Conservation (phyloP, 2,329 filamentous ascomycete species). For the Penicillium sp. region DNA sequence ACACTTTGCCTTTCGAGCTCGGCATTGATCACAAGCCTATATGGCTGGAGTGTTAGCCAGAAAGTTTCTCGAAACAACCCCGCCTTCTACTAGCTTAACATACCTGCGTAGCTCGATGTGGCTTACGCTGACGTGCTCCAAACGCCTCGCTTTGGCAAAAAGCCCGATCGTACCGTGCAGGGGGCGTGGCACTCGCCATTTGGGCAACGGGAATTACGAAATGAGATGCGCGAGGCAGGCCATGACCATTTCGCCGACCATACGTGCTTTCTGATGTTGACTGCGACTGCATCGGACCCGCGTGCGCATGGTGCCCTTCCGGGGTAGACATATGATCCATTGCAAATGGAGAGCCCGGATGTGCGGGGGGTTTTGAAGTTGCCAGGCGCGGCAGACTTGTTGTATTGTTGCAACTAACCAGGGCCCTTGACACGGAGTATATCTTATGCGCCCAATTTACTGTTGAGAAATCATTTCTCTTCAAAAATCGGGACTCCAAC, state of each 20-base stretch:
- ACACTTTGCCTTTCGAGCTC: constrained; percentile 84
- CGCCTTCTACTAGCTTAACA: constrained; percentile 2
- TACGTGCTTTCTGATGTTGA: constrained; percentile 36
- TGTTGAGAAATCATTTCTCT: not conserved
- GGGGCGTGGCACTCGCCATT: constrained; percentile 25
- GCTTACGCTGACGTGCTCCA: constrained; percentile 40
- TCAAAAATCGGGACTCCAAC: not conserved
- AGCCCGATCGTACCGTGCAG: constrained; percentile 32
- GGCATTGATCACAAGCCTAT: constrained; percentile 87
- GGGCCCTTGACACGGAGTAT: not conserved
- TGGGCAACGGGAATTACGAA: constrained; percentile 26
- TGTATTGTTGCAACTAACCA: not conserved
- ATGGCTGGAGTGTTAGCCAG: constrained; percentile 8
- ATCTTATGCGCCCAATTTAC: not conserved
- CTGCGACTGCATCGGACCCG: constrained; percentile 30
- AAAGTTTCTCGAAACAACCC: too few species aligned
- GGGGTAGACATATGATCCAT: constrained; percentile 35
- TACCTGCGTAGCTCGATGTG: constrained; percentile 44
- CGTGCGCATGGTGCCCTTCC: constrained; percentile 31
- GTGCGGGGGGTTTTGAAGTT: not conserved
- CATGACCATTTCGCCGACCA: constrained; percentile 31
- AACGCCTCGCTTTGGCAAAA: constrained; percentile 34
- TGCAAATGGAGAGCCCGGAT: constrained; percentile 2
- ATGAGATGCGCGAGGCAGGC: constrained; percentile 33
- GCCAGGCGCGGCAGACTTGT: not conserved